Evolutionary conservation across 176 grass and related monocot species (phyloP).

Genomic region (Areca catechu): DNA sequence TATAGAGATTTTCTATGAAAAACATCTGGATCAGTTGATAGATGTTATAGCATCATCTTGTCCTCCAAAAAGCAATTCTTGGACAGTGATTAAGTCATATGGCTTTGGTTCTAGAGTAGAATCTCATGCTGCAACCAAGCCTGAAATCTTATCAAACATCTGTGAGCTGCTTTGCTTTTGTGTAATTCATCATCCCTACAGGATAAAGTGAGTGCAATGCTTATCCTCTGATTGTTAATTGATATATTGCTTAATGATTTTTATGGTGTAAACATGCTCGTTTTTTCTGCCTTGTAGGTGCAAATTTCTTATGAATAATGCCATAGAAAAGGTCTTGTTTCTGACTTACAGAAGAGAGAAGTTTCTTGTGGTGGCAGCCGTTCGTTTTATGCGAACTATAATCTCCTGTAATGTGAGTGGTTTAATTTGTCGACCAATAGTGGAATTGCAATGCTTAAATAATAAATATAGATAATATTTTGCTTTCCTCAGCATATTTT

Average conservation of each 20-base stretch:
- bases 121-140: conserved; percentile 23
- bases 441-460: too few species aligned
- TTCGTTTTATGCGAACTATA: conserved; percentile 65
- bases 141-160: conserved; percentile 68
- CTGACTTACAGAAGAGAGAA: conserved; percentile 67
- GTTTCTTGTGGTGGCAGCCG: conserved; percentile 61
- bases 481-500: too few species aligned
- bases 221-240: too few species aligned
- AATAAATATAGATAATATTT: too few species aligned
- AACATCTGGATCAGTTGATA: conserved; percentile 58
- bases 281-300: conserved; percentile 29
- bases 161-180: conserved; percentile 83
- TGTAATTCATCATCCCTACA: conserved; percentile 53
- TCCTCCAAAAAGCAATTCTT: conserved; percentile 23
- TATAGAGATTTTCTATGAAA: conserved; percentile 56
- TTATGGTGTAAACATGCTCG: background rate
- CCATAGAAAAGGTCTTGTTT: conserved; percentile 70
- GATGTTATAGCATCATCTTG: conserved; percentile 62
- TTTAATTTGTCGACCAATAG: conserved; percentile 3
- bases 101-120: conserved; percentile 24
- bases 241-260: background rate
- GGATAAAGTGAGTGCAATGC: conserved; percentile 45
- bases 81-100: conserved; percentile 22
- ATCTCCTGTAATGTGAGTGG: conserved; percentile 61
- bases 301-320: conserved; percentile 50